Evolutionary conservation across 2,329 filamentous ascomycete genomes (phyloP).

Genomic region (Scedosporium apiospermum): DNA sequence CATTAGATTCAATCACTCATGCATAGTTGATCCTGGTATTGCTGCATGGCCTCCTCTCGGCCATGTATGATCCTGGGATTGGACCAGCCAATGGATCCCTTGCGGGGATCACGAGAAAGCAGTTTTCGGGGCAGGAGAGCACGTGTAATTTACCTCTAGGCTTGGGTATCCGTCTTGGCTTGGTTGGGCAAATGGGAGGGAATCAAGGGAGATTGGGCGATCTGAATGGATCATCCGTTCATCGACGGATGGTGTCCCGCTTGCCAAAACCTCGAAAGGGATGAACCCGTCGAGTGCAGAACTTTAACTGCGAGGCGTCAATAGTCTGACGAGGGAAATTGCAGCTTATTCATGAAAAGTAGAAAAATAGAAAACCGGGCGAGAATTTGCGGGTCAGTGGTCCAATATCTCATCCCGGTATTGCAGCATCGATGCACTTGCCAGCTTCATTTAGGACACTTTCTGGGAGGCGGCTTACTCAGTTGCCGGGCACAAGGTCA

Average conservation of each 20-base stretch:
- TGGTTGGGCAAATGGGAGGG: too few relatives aligned
- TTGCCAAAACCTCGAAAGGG: too few relatives aligned
- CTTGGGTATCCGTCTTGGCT: too few relatives aligned
- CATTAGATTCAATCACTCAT: background rate
- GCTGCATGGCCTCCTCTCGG: background rate
- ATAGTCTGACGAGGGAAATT: background rate
- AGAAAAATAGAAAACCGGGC: background rate
- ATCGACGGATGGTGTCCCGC: too few relatives aligned
- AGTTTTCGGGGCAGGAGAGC: background rate
- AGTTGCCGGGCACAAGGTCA: background rate
- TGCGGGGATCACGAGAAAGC: background rate
- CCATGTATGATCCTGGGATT: background rate
- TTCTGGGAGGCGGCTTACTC: background rate
- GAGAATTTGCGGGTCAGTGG: background rate
- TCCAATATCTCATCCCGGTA: background rate
- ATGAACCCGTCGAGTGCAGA: too few relatives aligned
- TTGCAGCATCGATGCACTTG: background rate
- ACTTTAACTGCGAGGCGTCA: too few relatives aligned
- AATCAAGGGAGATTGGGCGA: too few relatives aligned
- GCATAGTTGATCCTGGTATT: background rate
- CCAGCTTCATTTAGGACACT: background rate
- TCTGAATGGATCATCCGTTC: too few relatives aligned
- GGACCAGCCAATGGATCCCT: background rate
- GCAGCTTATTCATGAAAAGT: background rate
- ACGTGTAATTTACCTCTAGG: background rate